Conservation (phyloP, 345 rosid genomes). For the Luvunga scandens region DNA sequence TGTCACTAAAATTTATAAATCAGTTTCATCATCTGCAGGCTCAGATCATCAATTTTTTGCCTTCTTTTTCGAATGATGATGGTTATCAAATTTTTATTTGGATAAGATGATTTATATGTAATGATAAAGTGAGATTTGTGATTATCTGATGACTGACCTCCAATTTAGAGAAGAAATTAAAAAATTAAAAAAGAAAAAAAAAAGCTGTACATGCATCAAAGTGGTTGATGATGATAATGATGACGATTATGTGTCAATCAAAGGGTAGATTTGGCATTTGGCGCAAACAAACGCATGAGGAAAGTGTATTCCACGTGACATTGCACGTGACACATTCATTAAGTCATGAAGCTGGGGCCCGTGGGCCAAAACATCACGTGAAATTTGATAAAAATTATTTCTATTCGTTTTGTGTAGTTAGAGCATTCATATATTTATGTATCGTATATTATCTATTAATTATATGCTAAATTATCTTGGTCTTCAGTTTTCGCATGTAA, state of each 20-base stretch:
- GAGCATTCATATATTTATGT: no score
- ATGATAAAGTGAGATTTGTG: not conserved
- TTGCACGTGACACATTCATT: not conserved
- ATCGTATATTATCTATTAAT: not conserved
- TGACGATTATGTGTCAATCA: not conserved
- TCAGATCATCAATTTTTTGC: not conserved
- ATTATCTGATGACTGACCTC: not conserved
- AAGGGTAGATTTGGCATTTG: not conserved
- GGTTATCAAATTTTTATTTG: not conserved
- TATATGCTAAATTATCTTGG: not conserved
- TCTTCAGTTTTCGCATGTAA: not conserved
- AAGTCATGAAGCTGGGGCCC: not conserved
- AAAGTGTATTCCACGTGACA: conserved; percentile 1
- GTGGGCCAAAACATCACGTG: no score
- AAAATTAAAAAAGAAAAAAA: no score
- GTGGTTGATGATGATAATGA: not conserved
- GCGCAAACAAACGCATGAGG: not conserved
- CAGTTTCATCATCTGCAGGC: not conserved
- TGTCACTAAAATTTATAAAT: not conserved
- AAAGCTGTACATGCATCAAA: not conserved
- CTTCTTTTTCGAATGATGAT: not conserved
- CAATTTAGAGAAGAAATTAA: not conserved
- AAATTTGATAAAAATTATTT: no score
- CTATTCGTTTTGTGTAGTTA: no score
- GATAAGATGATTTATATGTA: not conserved